Conservation (phyloP, 192 early-diverging fungal genomes). For the Coemansia sp. region DNA sequence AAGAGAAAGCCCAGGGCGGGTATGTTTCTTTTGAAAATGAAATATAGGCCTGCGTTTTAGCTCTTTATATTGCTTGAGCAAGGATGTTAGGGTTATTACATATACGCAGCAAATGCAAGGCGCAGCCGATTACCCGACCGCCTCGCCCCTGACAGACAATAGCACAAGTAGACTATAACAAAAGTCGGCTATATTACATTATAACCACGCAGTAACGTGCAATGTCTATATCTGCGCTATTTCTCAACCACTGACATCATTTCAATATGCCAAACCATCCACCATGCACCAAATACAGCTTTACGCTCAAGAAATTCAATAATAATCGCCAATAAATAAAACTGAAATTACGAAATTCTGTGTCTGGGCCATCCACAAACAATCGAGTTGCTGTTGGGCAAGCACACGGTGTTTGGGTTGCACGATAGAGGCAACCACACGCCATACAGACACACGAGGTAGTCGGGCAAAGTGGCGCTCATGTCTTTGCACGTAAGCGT, state of each 20-base stretch:
- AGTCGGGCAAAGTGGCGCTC: slow-evolving; percentile 8
- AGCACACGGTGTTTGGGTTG: slow-evolving; percentile 15
- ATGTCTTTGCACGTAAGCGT: slow-evolving; percentile 1
- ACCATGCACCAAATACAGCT: no score
- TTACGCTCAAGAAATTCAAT: neutral
- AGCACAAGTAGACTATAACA: no score
- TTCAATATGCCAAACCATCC: neutral
- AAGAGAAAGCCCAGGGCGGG: no score
- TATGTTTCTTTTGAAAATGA: no score
- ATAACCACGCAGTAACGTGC: neutral
- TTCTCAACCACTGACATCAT: neutral
- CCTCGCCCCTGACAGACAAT: no score
- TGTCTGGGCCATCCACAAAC: slow-evolving; percentile 15
- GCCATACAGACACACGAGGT: slow-evolving; percentile 16
- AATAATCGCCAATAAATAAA: neutral
- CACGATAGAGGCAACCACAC: slow-evolving; percentile 10
- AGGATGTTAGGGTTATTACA: no score
- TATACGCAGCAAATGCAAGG: no score
- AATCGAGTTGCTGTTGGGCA: slow-evolving; percentile 1
- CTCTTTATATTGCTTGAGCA: no score
- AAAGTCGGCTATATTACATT: no score
- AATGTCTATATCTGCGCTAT: neutral
- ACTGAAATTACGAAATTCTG: neutral
- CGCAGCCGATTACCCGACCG: no score
- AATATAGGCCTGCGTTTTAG: no score